These are phyloP conservation scores for Plantago elongata DNA, from an alignment of 257 asterid species.

Conservation along the genomic window DNA sequence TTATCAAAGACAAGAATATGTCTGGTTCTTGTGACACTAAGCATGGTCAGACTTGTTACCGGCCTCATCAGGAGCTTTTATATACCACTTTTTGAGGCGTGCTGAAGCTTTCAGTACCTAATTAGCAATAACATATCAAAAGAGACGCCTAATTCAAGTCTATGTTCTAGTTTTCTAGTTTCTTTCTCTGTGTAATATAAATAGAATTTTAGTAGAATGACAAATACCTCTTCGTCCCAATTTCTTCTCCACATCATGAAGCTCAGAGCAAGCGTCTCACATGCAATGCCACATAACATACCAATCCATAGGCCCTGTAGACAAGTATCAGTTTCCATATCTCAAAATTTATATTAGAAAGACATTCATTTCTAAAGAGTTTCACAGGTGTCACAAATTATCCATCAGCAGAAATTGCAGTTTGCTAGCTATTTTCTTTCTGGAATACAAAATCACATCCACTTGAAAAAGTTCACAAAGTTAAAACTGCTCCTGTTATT, in stretches of 20 bases:
- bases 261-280: constrained; percentile 52
- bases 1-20: neutral
- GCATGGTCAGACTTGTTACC: constrained; percentile 26
- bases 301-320: constrained; percentile 84
- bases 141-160: neutral
- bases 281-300: constrained; percentile 52
- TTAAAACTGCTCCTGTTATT: no score
- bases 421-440: no score
- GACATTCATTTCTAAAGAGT: no score
- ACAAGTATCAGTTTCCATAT: neutral
- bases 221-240: constrained; percentile 64
- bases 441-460: no score
- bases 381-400: no score
- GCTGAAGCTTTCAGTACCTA: constrained; percentile 40
- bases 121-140: neutral
- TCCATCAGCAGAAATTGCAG: no score
- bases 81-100: constrained; percentile 49
- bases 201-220: neutral
- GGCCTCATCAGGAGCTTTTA: constrained; percentile 47
- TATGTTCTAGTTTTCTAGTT: neutral
- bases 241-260: constrained; percentile 67
- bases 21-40: constrained; percentile 21
- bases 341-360: no score
- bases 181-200: neutral
- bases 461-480: no score